Evolutionary conservation across 2,329 filamentous ascomycete genomes (phyloP).

Genomic region (Cordyceps javanica): DNA sequence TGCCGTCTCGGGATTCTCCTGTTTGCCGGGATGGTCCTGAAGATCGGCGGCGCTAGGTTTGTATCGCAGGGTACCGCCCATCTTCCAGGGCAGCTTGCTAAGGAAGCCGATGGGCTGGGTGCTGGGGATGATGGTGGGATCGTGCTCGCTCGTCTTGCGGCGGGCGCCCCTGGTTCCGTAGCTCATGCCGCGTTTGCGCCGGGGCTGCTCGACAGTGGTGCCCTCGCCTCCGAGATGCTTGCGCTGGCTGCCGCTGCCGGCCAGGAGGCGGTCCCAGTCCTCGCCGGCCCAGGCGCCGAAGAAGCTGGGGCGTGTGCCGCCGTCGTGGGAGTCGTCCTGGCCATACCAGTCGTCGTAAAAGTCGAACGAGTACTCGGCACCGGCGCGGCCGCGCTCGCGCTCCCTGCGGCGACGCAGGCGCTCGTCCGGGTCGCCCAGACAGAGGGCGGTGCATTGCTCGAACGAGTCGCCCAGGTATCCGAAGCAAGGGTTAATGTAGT

Average conservation of each 20-base stretch:
- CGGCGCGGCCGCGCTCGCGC: constrained; percentile 49
- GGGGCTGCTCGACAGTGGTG: constrained; percentile 54
- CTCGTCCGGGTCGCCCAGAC: constrained; percentile 67
- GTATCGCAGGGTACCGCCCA: constrained; percentile 78
- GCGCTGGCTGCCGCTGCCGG: constrained; percentile 53
- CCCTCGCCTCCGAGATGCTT: constrained; percentile 26
- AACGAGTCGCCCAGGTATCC: constrained; percentile 59
- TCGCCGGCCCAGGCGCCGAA: constrained; percentile 71
- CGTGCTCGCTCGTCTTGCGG: constrained; percentile 52
- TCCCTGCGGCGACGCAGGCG: constrained; percentile 62
- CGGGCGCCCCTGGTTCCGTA: constrained; percentile 65
- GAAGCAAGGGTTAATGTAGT: constrained; percentile 79
- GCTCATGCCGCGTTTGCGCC: constrained; percentile 76
- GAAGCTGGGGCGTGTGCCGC: constrained; percentile 43
- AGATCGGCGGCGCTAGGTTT: constrained; percentile 86
- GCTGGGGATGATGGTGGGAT: constrained; percentile 85
- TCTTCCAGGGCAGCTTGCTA: constrained; percentile 74
- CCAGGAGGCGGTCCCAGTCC: constrained; percentile 78
- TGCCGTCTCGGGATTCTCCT: constrained; percentile 53
- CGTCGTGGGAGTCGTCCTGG: constrained; percentile 38
- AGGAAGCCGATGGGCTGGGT: constrained; percentile 82
- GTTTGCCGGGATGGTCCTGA: constrained; percentile 70
- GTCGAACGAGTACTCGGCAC: constrained; percentile 83
- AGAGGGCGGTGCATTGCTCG: constrained; percentile 65
- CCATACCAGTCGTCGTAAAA: constrained; percentile 97